Percentiles rank a stretch among this genome's conserved stretches.
Conservation (phyloP, 768 basidiomycete species). For the Leccinum barrowsii region DNA sequence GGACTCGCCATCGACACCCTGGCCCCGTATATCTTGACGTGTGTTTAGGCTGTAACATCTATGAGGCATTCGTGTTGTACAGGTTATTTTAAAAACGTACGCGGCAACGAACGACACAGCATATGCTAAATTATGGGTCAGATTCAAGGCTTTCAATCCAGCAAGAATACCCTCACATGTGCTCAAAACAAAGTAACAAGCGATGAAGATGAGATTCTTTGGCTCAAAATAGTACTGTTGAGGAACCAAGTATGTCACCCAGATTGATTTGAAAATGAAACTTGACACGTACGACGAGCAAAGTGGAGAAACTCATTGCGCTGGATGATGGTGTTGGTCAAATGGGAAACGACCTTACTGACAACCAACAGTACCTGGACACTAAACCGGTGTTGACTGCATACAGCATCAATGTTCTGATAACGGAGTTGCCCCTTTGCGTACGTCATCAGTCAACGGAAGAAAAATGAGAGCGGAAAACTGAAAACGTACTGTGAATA, state of each 20-base stretch:
- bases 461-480: background rate
- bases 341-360: background rate
- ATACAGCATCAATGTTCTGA: slow-evolving; percentile 54
- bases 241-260: background rate
- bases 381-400: slow-evolving; percentile 60
- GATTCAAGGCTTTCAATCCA: background rate
- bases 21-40: slow-evolving; percentile 48
- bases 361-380: slow-evolving; percentile 44
- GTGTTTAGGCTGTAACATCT: slow-evolving; percentile 51
- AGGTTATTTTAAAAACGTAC: slow-evolving; percentile 32
- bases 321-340: slow-evolving; percentile 11
- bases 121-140: slow-evolving; percentile 42
- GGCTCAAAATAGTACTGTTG: slow-evolving; percentile 54
- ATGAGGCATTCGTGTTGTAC: slow-evolving; percentile 8
- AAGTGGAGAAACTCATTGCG: slow-evolving; percentile 40
- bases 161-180: slow-evolving; percentile 46
- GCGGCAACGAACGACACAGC: slow-evolving; percentile 65
- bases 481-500: slow-evolving; percentile 36
- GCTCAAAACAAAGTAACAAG: slow-evolving; percentile 60
- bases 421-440: slow-evolving; percentile 51
- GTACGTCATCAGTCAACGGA: background rate
- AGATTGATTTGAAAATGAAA: background rate
- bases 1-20: slow-evolving; percentile 47
- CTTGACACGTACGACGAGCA: slow-evolving; percentile 47
- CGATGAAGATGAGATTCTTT: slow-evolving; percentile 55